Base-by-base conservation (phyloP, 345 rosid genomes). In the Salix caprea region DNA sequence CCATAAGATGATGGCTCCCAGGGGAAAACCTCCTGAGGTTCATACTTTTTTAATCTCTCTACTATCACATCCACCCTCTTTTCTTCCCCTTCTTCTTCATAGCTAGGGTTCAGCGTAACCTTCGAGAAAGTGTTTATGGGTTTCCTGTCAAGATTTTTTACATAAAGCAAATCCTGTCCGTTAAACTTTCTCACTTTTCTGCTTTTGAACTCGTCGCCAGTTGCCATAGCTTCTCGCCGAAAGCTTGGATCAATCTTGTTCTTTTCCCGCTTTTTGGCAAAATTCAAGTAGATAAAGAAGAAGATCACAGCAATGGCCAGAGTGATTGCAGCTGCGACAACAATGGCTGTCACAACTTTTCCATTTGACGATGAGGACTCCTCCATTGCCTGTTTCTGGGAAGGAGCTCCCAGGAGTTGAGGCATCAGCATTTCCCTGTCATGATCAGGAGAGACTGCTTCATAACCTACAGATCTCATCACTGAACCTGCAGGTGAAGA, bases 151-250 rank as follows among this genome's bases (percentile, higher is more conserved):
- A 67, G 61, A 81, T 84, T 76, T 91, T 88, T 81, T 62, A 86
- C 70, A 68, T 87, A 91, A 71, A 90, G 70, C 14, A 89, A 89
- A 71, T 91, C 90, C 60, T 37, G 54, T 2, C 97, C 92, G 8
- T 82, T 76, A 70, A 90, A 48, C 40, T 89, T 87, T 46, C 85
- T 88, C 21, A 90, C 88, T 73, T 76, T 86, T 37, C 80, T 84
- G 0, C 76, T 69, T 15, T 78, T 72, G 7, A 82, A 81, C 32
- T 86, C 90, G 19, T 82, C 85, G 0, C 66, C 60, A 21, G 83
- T 82, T 79, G 70, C 80, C 26, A 65, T 64, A 34, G 36, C 42
- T 21, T 76, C 89, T 71, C 73, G 86, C n/a, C 61, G 79, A 61
- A 83, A 87, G 81, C 85, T 84, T 10, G 76, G 65, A 34, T 65